Percentiles rank a stretch among this genome's conserved stretches.
These are phyloP conservation scores for Butyriboletus appendiculatus DNA, from an alignment of 1,284 basidiomycete species.

Conservation along the genomic window DNA sequence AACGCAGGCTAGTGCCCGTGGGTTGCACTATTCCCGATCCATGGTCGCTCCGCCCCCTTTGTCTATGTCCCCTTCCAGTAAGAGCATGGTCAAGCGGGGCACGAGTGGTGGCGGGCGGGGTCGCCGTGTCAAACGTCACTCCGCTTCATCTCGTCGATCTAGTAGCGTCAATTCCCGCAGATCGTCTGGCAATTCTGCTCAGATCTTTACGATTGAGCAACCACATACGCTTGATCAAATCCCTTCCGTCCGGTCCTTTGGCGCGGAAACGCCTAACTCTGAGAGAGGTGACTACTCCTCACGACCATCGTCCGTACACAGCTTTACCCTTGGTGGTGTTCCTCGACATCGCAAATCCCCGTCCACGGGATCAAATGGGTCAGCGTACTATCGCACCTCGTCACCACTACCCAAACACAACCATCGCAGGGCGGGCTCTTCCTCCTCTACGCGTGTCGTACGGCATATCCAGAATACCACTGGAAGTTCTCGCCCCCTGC, in stretches of 20 bases:
- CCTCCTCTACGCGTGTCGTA: slow-evolving; percentile 76
- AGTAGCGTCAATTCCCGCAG: slow-evolving; percentile 81
- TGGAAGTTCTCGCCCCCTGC: slow-evolving; percentile 40
- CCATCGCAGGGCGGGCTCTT: slow-evolving; percentile 71
- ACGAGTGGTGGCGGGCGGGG: slow-evolving; percentile 46
- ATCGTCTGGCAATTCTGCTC: slow-evolving; percentile 67
- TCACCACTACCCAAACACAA: slow-evolving; percentile 66
- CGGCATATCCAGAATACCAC: slow-evolving; percentile 54
- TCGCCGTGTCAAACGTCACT: slow-evolving; percentile 60
- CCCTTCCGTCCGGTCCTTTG: slow-evolving; percentile 62
- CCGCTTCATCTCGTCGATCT: slow-evolving; percentile 72
- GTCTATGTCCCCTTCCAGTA: slow-evolving; percentile 30
- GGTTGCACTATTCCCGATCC: slow-evolving; percentile 30
- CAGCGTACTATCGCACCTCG: slow-evolving; percentile 57
- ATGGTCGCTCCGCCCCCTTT: slow-evolving; percentile 14
- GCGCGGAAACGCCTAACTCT: slow-evolving; percentile 76
- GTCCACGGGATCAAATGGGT: slow-evolving; percentile 72
- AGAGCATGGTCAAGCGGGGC: slow-evolving; percentile 48
- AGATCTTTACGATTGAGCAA: slow-evolving; percentile 59
- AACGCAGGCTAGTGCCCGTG: slow-evolving; percentile 31
- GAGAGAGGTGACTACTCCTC: slow-evolving; percentile 74
- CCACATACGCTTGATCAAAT: slow-evolving; percentile 49
- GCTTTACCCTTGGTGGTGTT: slow-evolving; percentile 52
- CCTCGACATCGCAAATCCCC: slow-evolving; percentile 70
- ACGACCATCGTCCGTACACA: slow-evolving; percentile 72